Conservation (phyloP, 2,329 filamentous ascomycete genomes). For the Colletotrichum paranaense region DNA sequence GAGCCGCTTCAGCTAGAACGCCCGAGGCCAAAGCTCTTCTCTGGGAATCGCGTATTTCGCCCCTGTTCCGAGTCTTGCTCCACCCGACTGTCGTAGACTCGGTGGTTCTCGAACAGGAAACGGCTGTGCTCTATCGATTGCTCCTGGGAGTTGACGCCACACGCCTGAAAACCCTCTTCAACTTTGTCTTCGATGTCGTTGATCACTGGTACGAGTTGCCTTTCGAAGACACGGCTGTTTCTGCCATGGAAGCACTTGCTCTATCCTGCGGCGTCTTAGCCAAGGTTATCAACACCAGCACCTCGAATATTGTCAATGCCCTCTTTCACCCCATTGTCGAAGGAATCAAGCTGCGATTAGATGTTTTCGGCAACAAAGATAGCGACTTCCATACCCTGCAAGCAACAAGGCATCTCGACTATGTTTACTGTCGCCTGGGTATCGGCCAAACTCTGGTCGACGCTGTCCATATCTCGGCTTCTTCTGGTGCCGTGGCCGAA, state of each 20-base stretch:
- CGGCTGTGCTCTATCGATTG: conserved; percentile 48
- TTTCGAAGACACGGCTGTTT: conserved; percentile 7
- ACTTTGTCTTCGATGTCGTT: conserved; percentile 42
- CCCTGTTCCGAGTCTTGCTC: conserved; percentile 49
- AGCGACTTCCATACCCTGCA: conserved; percentile 44
- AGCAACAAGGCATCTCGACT: conserved; percentile 44
- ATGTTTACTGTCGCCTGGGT: conserved; percentile 45
- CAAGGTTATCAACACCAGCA: conserved; percentile 51
- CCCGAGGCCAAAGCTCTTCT: background rate
- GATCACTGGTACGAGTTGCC: conserved; percentile 32
- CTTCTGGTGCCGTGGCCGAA: conserved; percentile 33
- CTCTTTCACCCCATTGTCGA: conserved; percentile 40
- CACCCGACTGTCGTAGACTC: conserved; percentile 49
- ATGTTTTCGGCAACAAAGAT: conserved; percentile 3
- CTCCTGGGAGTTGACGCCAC: conserved; percentile 47
- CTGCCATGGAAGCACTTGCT: conserved; percentile 40
- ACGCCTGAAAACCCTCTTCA: conserved; percentile 46
- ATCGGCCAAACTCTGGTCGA: conserved; percentile 41
- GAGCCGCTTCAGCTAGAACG: background rate
- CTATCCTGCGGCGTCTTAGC: conserved; percentile 46
- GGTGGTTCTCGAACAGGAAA: conserved; percentile 51
- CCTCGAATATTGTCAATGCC: conserved; percentile 45
- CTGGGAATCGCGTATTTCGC: conserved; percentile 34
- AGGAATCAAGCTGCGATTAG: conserved; percentile 11
- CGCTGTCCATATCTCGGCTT: conserved; percentile 22